Evolutionary conservation across 2,329 filamentous ascomycete genomes (phyloP).

Genomic region (Endoconidiophora laricicola): DNA sequence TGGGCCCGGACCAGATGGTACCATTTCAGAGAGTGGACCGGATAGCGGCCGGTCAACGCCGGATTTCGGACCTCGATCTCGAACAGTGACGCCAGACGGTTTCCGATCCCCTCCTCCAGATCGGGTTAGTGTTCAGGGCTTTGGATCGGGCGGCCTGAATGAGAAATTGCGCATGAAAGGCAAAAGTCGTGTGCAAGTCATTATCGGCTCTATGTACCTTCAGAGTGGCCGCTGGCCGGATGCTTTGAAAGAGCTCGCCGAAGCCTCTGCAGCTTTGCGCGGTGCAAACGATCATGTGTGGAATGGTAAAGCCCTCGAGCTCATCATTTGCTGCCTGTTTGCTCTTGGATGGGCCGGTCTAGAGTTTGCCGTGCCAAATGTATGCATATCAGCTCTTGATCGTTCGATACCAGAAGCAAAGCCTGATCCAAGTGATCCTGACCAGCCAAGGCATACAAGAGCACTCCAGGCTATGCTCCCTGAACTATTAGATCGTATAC

Average conservation of each 20-base stretch:
- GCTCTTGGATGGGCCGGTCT: constrained; percentile 71
- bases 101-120: constrained; percentile 36
- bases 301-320: constrained; percentile 89
- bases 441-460: constrained; percentile 36
- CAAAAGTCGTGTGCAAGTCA: constrained; percentile 60
- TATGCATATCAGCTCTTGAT: constrained; percentile 37
- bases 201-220: constrained; percentile 73
- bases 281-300: constrained; percentile 83
- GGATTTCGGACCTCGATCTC: constrained; percentile 16
- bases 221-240: constrained; percentile 82
- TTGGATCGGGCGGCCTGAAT: constrained; percentile 52
- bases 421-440: constrained; percentile 21
- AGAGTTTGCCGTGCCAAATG: constrained; percentile 58
- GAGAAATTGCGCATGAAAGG: constrained; percentile 68
- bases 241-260: constrained; percentile 65
- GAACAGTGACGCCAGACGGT: constrained; percentile 26
- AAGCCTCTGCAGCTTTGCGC: constrained; percentile 62
- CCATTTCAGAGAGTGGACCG: constrained; percentile 18
- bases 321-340: constrained; percentile 66
- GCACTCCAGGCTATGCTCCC: constrained; percentile 45
- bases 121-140: constrained; percentile 50
- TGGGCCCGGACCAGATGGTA: constrained; percentile 20
- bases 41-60: constrained; percentile 32
- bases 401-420: constrained; percentile 25
- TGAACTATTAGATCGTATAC: constrained; percentile 57